A percentile compares a stretch with the other conserved stretches of the same genome.
Evolutionary conservation across 495 filamentous ascomycete genomes (phyloP).

Genomic region (Xylaria curta): DNA sequence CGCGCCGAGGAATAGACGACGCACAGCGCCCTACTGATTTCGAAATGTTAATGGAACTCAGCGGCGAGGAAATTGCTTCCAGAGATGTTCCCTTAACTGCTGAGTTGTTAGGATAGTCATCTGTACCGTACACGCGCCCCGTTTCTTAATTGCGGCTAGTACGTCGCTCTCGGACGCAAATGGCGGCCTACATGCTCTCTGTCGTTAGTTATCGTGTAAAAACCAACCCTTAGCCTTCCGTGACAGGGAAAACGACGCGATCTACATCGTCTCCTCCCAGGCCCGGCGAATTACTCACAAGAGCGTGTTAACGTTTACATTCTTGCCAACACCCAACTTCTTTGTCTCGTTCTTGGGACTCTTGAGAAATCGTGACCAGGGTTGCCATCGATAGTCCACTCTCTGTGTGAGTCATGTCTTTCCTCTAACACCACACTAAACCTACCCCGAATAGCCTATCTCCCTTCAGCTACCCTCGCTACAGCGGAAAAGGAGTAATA

Average conservation of each 20-base stretch:
- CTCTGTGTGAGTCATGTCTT: conserved; percentile 23
- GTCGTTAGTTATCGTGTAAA: conserved; percentile 11
- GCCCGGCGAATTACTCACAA: conserved; percentile 78
- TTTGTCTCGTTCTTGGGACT: conserved; percentile 99
- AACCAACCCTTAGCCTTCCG: conserved; percentile 7
- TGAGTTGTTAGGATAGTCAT: not conserved
- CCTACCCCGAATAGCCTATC: not conserved
- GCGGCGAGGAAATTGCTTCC: not conserved
- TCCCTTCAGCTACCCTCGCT: not conserved
- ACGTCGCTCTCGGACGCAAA: not conserved
- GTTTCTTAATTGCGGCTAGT: not conserved
- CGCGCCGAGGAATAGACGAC: not conserved
- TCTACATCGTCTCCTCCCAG: conserved; percentile 85
- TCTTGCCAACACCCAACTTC: conserved; percentile 93
- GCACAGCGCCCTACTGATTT: no score
- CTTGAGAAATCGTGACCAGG: conserved; percentile 69
- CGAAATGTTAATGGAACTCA: no score
- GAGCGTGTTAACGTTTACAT: conserved; percentile 93
- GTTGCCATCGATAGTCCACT: conserved; percentile 73
- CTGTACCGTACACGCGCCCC: not conserved
- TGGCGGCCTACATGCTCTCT: not conserved
- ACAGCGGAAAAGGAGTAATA: not conserved
- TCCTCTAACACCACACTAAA: not conserved
- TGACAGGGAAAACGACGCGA: not conserved
- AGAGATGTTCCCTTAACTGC: not conserved